Conservation (phyloP, 108 stramenopile species). For the Parmales sp. region DNA sequence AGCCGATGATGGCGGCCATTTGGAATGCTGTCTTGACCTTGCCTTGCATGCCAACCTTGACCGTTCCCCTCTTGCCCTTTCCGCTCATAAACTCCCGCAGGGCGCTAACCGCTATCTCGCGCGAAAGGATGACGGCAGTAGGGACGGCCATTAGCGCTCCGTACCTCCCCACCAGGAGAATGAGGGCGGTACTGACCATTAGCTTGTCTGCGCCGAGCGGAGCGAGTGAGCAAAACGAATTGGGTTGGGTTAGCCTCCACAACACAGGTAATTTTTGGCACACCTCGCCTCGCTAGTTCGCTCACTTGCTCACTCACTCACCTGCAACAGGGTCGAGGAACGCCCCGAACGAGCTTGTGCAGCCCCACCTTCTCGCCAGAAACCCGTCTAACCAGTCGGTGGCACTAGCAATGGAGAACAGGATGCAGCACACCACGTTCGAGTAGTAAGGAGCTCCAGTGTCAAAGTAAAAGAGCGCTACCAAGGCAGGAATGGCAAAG, state of each 20-base stretch:
- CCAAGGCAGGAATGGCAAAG: constrained; percentile 55
- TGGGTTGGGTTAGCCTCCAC: too few relatives aligned
- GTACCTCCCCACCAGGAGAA: constrained; percentile 66
- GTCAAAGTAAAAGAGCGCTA: constrained; percentile 32
- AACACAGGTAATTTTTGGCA: too few relatives aligned
- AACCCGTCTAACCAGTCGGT: constrained; percentile 91
- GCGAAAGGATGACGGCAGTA: constrained; percentile 64
- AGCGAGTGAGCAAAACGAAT: too few relatives aligned
- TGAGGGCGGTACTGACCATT: constrained; percentile 79
- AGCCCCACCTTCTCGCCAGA: constrained; percentile 71
- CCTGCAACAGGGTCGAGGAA: constrained; percentile 96
- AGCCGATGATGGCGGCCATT: constrained; percentile 54
- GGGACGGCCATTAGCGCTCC: constrained; percentile 60
- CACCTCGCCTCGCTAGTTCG: too few relatives aligned
- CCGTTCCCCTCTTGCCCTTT: constrained; percentile 56
- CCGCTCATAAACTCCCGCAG: constrained; percentile 91
- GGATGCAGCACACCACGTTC: constrained; percentile 22
- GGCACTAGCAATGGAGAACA: constrained; percentile 56
- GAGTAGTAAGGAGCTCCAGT: too few relatives aligned
- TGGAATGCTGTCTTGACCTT: constrained; percentile 75
- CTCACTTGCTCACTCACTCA: too few relatives aligned
- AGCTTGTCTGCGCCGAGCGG: constrained; percentile 96
- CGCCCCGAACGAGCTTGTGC: constrained; percentile 71
- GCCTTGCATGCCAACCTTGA: constrained; percentile 76
- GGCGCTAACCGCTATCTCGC: constrained; percentile 81